Percentiles rank a stretch among this genome's conserved stretches.
These are phyloP conservation scores for Xylaria cubensis DNA, from an alignment of 495 filamentous ascomycete genomes.

Conservation along the genomic window DNA sequence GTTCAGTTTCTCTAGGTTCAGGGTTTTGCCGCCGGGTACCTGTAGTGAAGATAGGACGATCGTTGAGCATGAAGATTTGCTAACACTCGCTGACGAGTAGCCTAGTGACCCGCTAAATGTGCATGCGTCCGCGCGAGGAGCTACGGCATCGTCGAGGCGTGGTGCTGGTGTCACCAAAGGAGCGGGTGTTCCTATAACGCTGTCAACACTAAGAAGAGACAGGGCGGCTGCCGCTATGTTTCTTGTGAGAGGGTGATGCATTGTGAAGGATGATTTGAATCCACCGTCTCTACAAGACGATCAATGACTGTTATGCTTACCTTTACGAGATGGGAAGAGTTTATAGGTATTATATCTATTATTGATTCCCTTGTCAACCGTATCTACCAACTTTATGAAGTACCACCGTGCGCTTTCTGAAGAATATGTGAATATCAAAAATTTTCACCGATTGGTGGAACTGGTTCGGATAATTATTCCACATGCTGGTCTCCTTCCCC, in stretches of 20 bases:
- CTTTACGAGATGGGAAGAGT: no score
- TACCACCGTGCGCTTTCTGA: background rate
- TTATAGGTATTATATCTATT: background rate
- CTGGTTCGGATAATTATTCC: background rate
- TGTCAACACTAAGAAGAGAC: background rate
- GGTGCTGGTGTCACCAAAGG: constrained; percentile 30
- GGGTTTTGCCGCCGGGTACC: constrained; percentile 60
- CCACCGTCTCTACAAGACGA: background rate
- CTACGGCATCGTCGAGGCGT: constrained; percentile 34
- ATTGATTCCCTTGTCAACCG: background rate
- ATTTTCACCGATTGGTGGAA: constrained; percentile 18
- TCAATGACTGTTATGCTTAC: background rate
- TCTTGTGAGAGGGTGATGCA: background rate
- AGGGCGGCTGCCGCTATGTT: background rate
- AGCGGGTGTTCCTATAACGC: constrained; percentile 17
- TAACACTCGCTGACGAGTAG: constrained; percentile 46
- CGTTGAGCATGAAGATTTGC: constrained; percentile 57
- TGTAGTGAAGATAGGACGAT: constrained; percentile 56
- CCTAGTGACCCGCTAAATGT: constrained; percentile 56
- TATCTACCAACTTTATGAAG: background rate
- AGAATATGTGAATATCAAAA: background rate
- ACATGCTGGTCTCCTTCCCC: background rate
- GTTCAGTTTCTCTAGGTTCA: constrained; percentile 57
- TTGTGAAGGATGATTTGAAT: background rate
- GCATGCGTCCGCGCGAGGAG: constrained; percentile 49